Conservation (phyloP, 2,329 filamentous ascomycete genomes). For the Epichloe coenophiala region DNA sequence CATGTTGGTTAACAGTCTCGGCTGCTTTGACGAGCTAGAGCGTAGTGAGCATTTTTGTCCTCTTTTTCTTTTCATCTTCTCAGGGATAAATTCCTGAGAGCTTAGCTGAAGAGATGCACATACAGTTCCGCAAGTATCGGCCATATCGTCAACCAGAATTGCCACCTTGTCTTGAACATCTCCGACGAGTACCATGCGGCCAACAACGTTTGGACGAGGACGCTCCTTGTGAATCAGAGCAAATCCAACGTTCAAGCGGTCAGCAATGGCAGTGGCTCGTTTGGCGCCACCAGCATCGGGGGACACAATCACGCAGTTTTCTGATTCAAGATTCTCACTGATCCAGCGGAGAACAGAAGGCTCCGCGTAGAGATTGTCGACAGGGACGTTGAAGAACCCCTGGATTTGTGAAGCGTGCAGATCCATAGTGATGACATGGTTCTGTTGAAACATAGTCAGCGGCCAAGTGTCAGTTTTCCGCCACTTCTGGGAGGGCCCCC, state of each 20-base stretch:
- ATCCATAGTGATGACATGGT: conserved; percentile 79
- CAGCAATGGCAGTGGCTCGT: conserved; percentile 83
- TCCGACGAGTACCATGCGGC: conserved; percentile 82
- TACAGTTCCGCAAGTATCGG: conserved; percentile 79
- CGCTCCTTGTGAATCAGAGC: conserved; percentile 96
- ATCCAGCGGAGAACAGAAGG: conserved; percentile 89
- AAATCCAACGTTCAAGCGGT: conserved; percentile 79
- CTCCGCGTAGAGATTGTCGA: conserved; percentile 79
- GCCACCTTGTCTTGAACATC: conserved; percentile 84
- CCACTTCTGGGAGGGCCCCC: background rate
- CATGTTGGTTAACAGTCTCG: conserved; percentile 73
- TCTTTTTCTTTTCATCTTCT: background rate
- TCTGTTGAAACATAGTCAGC: conserved; percentile 12
- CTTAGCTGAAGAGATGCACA: conserved; percentile 1
- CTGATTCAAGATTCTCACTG: conserved; percentile 64
- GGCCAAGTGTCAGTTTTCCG: background rate
- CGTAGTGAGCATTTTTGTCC: background rate
- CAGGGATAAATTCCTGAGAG: background rate
- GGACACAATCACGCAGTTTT: conserved; percentile 85
- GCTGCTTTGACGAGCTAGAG: conserved; percentile 62
- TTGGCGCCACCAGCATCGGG: conserved; percentile 93
- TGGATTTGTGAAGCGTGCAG: conserved; percentile 88
- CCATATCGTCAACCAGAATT: conserved; percentile 97
- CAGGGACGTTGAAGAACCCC: conserved; percentile 80
- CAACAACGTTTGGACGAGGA: conserved; percentile 72